Evolutionary conservation across 345 rosid species (phyloP).

Genomic region (Citrus inodora): DNA sequence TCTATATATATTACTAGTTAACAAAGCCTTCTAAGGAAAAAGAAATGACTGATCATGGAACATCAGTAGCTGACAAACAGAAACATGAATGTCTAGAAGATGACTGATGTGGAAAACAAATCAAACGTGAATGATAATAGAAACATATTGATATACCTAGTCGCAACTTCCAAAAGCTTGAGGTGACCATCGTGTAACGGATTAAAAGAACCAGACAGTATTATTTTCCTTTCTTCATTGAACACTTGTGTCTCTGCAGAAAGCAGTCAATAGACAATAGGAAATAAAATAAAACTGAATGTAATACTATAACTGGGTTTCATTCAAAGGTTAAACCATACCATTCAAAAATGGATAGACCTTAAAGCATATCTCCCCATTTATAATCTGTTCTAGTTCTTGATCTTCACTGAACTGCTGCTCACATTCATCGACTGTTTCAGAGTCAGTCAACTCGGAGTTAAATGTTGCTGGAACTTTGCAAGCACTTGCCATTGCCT

Average conservation of each 20-base stretch:
- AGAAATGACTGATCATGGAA: background rate
- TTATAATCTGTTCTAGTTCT: conserved; percentile 71
- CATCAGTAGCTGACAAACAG: background rate
- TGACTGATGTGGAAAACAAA: background rate
- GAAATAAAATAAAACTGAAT: background rate
- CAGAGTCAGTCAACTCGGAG: conserved; percentile 61
- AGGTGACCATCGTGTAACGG: conserved; percentile 93
- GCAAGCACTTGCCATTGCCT: conserved; percentile 90
- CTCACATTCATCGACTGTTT: conserved; percentile 46
- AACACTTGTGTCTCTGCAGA: conserved; percentile 34
- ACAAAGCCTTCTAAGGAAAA: background rate
- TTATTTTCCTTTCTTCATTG: conserved; percentile 64
- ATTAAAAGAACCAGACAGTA: conserved; percentile 88
- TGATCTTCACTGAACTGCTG: conserved; percentile 60
- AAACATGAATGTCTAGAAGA: background rate
- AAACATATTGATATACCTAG: conserved; percentile 48
- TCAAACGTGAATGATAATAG: background rate
- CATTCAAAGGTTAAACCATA: conserved; percentile 31
- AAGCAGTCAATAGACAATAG: conserved; percentile 22
- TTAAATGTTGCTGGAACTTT: conserved; percentile 44
- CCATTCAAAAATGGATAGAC: conserved; percentile 70
- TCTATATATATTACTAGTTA: background rate
- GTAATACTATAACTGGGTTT: background rate
- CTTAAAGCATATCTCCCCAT: conserved; percentile 69
- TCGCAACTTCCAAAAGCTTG: conserved; percentile 87